Percentiles rank a stretch among this genome's conserved stretches.
These are phyloP conservation scores for Dothistroma pini DNA, from an alignment of 2,329 filamentous ascomycete genomes.

Conservation along the genomic window DNA sequence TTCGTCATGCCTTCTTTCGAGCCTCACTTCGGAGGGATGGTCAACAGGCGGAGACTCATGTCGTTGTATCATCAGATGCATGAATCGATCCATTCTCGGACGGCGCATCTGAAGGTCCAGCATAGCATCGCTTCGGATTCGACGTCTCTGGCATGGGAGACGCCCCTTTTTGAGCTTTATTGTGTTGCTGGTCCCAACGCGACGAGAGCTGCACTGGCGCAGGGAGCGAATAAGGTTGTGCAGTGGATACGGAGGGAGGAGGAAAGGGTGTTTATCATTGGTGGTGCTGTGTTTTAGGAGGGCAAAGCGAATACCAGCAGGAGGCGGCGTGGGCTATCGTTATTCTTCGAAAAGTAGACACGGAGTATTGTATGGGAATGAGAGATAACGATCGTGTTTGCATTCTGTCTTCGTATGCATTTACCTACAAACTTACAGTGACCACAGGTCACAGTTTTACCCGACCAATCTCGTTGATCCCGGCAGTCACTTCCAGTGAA, in stretches of 20 bases:
- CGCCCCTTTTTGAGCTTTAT: constrained; percentile 88
- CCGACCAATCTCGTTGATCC: background rate
- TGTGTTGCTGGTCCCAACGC: constrained; percentile 78
- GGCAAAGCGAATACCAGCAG: background rate
- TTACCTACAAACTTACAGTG: background rate
- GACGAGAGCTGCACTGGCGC: constrained; percentile 63
- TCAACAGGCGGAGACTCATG: constrained; percentile 57
- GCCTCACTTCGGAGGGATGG: constrained; percentile 57
- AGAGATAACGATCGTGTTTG: background rate
- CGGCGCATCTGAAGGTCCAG: constrained; percentile 80
- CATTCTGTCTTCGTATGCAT: background rate
- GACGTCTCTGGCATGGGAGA: constrained; percentile 84
- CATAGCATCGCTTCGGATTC: constrained; percentile 72
- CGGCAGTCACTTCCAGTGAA: background rate
- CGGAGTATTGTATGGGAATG: background rate
- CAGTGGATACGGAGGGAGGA: constrained; percentile 92
- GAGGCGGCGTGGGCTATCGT: background rate
- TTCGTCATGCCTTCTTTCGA: constrained; percentile 85
- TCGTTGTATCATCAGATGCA: constrained; percentile 83
- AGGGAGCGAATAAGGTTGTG: constrained; percentile 82
- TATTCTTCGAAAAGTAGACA: background rate
- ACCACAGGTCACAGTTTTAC: background rate
- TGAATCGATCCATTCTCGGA: constrained; percentile 75
- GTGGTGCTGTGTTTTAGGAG: constrained; percentile 71
- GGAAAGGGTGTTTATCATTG: constrained; percentile 92